These are phyloP conservation scores for Fraxinus americana DNA, from an alignment of 257 asterid genomes.

Conservation along the genomic window DNA sequence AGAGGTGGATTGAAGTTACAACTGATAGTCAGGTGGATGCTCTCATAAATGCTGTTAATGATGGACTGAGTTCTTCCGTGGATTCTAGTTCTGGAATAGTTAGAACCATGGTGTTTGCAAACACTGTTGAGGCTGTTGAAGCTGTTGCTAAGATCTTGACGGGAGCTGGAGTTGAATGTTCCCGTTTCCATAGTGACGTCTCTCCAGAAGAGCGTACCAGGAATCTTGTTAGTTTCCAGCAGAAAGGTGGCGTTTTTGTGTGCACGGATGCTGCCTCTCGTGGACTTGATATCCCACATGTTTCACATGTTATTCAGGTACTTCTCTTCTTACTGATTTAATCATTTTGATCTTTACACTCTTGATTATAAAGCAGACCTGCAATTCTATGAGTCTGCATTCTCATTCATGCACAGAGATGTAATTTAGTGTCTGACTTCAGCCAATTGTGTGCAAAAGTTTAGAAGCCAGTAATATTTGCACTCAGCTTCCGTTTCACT, in stretches of 20 bases:
- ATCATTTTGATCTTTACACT: not conserved
- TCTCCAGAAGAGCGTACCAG: conserved; percentile 76
- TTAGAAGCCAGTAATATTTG: not conserved
- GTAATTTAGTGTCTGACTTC: not conserved
- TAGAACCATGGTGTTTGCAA: conserved; percentile 92
- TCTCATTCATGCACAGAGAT: not conserved
- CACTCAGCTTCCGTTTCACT: not conserved
- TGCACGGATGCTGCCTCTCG: conserved; percentile 99
- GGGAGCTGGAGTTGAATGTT: conserved; percentile 63
- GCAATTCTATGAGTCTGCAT: not conserved
- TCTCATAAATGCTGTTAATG: conserved; percentile 67
- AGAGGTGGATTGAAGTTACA: conserved; percentile 83
- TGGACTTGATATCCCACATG: conserved; percentile 87
- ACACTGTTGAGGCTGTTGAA: conserved; percentile 93
- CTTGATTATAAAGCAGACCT: not conserved
- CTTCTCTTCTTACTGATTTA: not conserved
- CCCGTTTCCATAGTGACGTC: conserved; percentile 72
- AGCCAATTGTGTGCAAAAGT: not conserved
- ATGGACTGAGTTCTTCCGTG: conserved; percentile 35
- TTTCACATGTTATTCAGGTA: conserved; percentile 96
- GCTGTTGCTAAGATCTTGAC: conserved; percentile 72
- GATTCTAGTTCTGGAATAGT: conserved; percentile 40
- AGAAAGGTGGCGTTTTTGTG: conserved; percentile 90
- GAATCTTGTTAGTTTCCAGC: conserved; percentile 71
- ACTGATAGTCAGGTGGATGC: conserved; percentile 74